Conservation (phyloP, 116 monocot species). For the Zostera marina region DNA sequence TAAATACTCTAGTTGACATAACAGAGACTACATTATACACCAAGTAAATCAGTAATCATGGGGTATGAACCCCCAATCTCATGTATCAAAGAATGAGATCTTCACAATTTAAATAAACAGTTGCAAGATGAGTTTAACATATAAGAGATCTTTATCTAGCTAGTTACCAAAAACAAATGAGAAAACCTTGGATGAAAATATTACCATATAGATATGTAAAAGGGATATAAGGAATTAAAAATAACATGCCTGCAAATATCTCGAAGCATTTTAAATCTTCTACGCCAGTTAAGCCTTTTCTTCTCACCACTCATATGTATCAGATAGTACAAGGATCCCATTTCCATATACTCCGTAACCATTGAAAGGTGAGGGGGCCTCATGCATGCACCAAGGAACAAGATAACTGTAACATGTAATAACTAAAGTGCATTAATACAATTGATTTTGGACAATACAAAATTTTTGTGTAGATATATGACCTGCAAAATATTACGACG, state of each 20-base stretch:
- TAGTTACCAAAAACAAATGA: not conserved
- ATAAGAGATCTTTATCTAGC: not conserved
- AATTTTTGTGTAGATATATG: not conserved
- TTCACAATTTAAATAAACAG: too few species aligned
- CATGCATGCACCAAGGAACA: slow-evolving; percentile 92
- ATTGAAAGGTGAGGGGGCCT: slow-evolving; percentile 88
- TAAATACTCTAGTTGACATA: too few species aligned
- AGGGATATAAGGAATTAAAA: not conserved
- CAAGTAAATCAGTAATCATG: too few species aligned
- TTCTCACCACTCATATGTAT: slow-evolving; percentile 92
- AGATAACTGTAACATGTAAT: slow-evolving; percentile 51
- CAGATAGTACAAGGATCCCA: slow-evolving; percentile 93
- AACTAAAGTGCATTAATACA: not conserved
- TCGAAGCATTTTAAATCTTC: slow-evolving; percentile 82
- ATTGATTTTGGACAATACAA: not conserved
- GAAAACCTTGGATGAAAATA: not conserved
- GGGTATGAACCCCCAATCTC: too few species aligned
- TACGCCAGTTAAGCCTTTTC: slow-evolving; percentile 83
- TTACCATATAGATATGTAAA: not conserved
- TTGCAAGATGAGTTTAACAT: too few species aligned
- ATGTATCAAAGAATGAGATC: too few species aligned
- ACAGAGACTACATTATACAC: too few species aligned
- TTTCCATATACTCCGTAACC: slow-evolving; percentile 98
- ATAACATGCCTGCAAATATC: slow-evolving; percentile 76
- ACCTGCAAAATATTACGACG: not conserved